Evolutionary conservation across 2,329 filamentous ascomycete species (phyloP), one percentile per base, ranked within the genome.

Genomic region (Pseudocercospora eumusae): DNA sequence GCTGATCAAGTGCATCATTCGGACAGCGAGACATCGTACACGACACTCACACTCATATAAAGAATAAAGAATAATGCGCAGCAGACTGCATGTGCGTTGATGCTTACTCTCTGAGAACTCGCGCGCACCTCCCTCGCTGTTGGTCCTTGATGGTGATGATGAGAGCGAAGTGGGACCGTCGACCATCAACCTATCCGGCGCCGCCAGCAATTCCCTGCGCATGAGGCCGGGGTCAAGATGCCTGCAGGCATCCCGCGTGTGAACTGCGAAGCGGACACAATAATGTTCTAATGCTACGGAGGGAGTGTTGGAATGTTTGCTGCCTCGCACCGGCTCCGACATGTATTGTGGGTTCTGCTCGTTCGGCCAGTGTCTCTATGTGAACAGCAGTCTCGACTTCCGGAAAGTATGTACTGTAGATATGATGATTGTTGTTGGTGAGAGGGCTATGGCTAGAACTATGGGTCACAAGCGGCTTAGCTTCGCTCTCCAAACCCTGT

Each of bases 401-500:
- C n/a, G n/a, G n/a, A n/a, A 45, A 20, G 13, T 13, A 6, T 9
- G 15, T 1, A 33, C 11, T 33, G 31, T 15, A 33, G 31, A 33
- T 11, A 33, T n/a, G n/a, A n/a, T n/a, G n/a, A n/a, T 33, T 15
- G 11, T 33, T 33, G 13, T 11, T 33, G 31, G 31, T 40, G 36
- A n/a, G 36, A 40, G 13, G 4, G 15, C 13, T 36, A 36, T 36
- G n/a, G n/a, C n/a, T n/a, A n/a, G n/a, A n/a, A n/a, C n/a, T n/a
- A n/a, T n/a, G n/a, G n/a, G 18, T n/a, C 40, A 20, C 18, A 44
- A 49, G 45, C 45, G 21, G 11, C 11, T 25, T 52, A 52, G 21
- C 21, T 52, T 52, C 47, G 23, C 47, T n/a, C 47, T 52, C 47
- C 21, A 31, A 52, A 23, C 47, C 47, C 15, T 28, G 47, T 25